Evolutionary conservation across 78 protist genomes (phyloP), one percentile per base, ranked within the genome.

Genomic region (Polysphondylium violaceum): DNA sequence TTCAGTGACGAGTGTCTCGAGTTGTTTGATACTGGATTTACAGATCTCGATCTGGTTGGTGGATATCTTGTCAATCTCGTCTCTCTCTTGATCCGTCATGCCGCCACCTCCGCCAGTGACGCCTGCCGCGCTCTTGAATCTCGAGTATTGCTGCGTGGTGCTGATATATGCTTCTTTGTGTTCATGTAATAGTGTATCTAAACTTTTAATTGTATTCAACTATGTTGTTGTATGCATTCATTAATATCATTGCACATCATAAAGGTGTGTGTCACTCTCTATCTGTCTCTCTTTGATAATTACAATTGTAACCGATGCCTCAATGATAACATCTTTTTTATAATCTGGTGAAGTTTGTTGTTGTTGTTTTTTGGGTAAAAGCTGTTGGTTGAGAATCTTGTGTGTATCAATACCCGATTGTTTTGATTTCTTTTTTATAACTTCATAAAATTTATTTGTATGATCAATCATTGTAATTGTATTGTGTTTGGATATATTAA

Each of bases 61-160:
- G 14, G 89, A 50, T 11, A 68, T 7, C 17, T 56, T 65, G 55
- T 81, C 89, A 29, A 81, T 68, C 21, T 47, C 60, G 3, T 81
- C 89, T 65, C 89, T 44, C n/a, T 81, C 79, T 9, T 68, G 60
- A 27, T 81, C 89, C 0, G 78, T 68, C 89, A 81, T 81, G n/a
- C n/a, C n/a, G n/a, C n/a, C 25, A 25, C 41, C 31, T 67, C 25
- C 38, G 55, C 7, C 36, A 23, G 47, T 55, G 77, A 41, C 38
- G 68, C 2, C 19, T 56, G 31, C 51, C 68, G 77, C 29, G 64
- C 63, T n/a, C n/a, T n/a, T n/a, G n/a, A n/a, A n/a, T n/a, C n/a
- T n/a, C n/a, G n/a, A n/a, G n/a, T n/a, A n/a, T n/a, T n/a, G n/a
- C n/a, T n/a, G n/a, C 5, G 87, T 2, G 23, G 87, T 63, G 47